Conservation (phyloP, 1,284 basidiomycete species). For the Trichosporon asahii region DNA sequence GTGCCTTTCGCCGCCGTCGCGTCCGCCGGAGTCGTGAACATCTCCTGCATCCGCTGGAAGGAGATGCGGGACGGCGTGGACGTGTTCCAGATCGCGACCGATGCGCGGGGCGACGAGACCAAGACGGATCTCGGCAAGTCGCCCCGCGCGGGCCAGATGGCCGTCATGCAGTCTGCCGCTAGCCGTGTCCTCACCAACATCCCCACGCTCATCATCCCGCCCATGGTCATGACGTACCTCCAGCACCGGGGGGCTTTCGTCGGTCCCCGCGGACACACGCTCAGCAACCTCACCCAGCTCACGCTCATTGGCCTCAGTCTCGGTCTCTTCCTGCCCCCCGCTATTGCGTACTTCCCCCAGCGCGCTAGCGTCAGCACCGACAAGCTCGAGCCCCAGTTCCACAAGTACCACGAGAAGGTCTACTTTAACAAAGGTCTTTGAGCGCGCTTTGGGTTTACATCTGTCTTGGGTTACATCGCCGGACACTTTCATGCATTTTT, state of each 20-base stretch:
- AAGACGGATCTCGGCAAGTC: slow-evolving; percentile 53
- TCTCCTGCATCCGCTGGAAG: slow-evolving; percentile 58
- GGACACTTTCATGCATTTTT: not conserved
- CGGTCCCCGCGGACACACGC: slow-evolving; percentile 46
- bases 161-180: slow-evolving; percentile 57
- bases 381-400: slow-evolving; percentile 49
- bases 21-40: slow-evolving; percentile 55
- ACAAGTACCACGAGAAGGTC: slow-evolving; percentile 46
- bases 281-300: slow-evolving; percentile 47
- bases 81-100: slow-evolving; percentile 47
- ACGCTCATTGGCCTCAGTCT: slow-evolving; percentile 55
- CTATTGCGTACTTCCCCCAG: slow-evolving; percentile 59
- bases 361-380: slow-evolving; percentile 49
- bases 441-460: no score
- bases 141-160: slow-evolving; percentile 53
- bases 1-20: slow-evolving; percentile 58
- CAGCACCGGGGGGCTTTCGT: slow-evolving; percentile 48
- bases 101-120: slow-evolving; percentile 36
- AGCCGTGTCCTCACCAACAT: slow-evolving; percentile 56
- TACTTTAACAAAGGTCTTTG: slow-evolving; percentile 58
- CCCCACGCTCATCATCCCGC: slow-evolving; percentile 57
- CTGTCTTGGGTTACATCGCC: not conserved
- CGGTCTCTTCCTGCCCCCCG: slow-evolving; percentile 56
- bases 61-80: slow-evolving; percentile 58
- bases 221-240: slow-evolving; percentile 54